Evolutionary conservation across 768 basidiomycete species (phyloP), one percentile per base, ranked within the genome.

Genomic region (Trametes sanguinea): DNA sequence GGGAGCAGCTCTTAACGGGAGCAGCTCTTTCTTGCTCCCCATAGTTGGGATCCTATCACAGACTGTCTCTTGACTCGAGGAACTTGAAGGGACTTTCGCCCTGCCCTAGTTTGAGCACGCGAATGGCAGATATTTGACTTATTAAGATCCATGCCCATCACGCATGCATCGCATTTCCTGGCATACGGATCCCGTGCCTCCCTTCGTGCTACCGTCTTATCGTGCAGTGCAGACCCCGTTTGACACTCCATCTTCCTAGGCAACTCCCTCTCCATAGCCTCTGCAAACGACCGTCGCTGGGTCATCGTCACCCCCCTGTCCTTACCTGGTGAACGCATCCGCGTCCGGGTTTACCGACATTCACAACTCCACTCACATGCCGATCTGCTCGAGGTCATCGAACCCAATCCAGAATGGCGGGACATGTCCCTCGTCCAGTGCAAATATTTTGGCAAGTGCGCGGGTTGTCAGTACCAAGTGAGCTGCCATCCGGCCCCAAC

Each of bases 401-500:
- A 73, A 1, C 83, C 87, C n/a, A 94, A 90, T 71, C 62, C 71
- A 0, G 81, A 80, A 42, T 75, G 90, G 57, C 78, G 95, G 54
- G 91, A 94, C 66, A 78, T 84, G 66, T 79, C 73, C 32, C 77
- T 84, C 27, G 82, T 91, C 0, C 78, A 81, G 63, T 98, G 96
- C 76, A 84, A 85, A 63, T 95, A 98, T 72, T 98, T 97, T 77
- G 90, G 90, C 0, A 78, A 76, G 42, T 98, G 95, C 74, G 92
- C 85, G 0, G 96, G 96, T 2, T 99, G 96, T 72, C 96, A 98
- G 74, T 94, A 94, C 72, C 95, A 97, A 79, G 92, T 89, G 43
- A 22, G 22, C 22, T 22, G 22, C 22, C 22, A 22, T 22, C 22
- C 22, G 22, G 22, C 22, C 22, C 22, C 22, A 22, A 22, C 22